Evolutionary conservation across 805 yeast species (phyloP).

Genomic region (Metschnikowia gruessii): DNA sequence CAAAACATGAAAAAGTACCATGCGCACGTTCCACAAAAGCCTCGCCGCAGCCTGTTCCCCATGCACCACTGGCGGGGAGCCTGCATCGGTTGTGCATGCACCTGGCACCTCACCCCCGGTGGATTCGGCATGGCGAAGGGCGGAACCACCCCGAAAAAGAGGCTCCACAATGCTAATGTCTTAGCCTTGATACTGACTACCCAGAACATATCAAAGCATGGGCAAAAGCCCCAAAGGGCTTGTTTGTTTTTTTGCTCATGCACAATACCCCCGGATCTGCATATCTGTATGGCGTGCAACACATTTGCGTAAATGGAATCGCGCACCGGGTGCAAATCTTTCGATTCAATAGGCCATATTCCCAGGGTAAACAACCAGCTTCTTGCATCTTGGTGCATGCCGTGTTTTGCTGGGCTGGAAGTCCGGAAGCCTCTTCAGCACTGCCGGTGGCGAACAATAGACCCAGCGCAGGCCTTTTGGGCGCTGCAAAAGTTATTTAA

Average conservation of each 20-base stretch:
- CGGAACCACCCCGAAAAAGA: not conserved
- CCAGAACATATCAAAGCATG: no score
- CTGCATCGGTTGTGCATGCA: not conserved
- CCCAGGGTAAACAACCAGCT: conserved; percentile 5
- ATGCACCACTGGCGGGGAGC: not conserved
- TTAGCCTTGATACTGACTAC: not conserved
- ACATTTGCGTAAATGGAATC: not conserved
- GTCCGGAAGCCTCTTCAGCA: not conserved
- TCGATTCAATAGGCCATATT: not conserved
- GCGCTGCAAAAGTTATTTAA: no score
- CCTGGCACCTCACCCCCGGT: not conserved
- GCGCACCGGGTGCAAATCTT: conserved; percentile 9
- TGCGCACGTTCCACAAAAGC: not conserved
- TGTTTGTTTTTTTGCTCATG: conserved; percentile 2
- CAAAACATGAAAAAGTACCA: no score
- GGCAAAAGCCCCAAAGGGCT: no score
- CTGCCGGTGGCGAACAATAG: not conserved
- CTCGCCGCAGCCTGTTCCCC: not conserved
- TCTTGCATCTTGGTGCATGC: not conserved
- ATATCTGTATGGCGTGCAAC: not conserved
- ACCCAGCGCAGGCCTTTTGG: not conserved
- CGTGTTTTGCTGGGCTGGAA: not conserved
- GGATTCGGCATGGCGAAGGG: not conserved
- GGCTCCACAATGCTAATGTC: no score
- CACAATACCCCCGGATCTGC: conserved; percentile 3